Conservation (phyloP, 345 rosid species). For the Iberis pinnata region DNA sequence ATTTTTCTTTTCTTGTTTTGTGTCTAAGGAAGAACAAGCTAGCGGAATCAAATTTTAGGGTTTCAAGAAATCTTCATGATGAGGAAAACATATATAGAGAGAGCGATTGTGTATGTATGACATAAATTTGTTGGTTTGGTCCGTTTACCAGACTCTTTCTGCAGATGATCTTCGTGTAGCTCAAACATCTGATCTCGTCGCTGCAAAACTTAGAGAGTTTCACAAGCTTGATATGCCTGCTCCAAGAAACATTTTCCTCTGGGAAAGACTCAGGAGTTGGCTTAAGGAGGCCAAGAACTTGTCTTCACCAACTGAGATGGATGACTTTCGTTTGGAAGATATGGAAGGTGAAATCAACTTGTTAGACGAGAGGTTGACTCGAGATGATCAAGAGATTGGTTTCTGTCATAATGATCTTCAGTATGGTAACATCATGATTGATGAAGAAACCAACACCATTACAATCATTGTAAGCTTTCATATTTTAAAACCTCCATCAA, state of each 20-base stretch:
- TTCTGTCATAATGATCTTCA: slow-evolving; percentile 98
- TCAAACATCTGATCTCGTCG: slow-evolving; percentile 59
- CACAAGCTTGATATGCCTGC: slow-evolving; percentile 83
- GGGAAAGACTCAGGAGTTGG: slow-evolving; percentile 85
- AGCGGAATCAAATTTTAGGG: neutral
- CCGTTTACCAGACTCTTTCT: slow-evolving; percentile 66
- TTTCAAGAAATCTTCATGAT: slow-evolving; percentile 12
- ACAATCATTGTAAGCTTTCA: slow-evolving; percentile 71
- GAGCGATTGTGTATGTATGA: slow-evolving; percentile 20
- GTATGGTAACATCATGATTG: slow-evolving; percentile 95
- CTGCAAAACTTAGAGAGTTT: slow-evolving; percentile 74
- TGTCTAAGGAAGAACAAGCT: neutral
- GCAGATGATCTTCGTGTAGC: slow-evolving; percentile 70
- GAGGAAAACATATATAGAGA: neutral
- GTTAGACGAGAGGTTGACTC: slow-evolving; percentile 47
- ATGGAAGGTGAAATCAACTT: slow-evolving; percentile 50
- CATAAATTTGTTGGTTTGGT: slow-evolving; percentile 17
- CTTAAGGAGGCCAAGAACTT: slow-evolving; percentile 48
- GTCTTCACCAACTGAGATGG: slow-evolving; percentile 40
- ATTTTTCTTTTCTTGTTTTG: neutral
- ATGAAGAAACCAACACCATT: slow-evolving; percentile 64
- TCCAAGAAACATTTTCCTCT: slow-evolving; percentile 44
- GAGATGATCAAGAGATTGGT: slow-evolving; percentile 46
- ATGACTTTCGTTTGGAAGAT: slow-evolving; percentile 46
- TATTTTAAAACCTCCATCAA: too few relatives aligned